A percentile compares a stretch with the other conserved stretches of the same genome.
Evolutionary conservation across 768 basidiomycete species (phyloP).

Genomic region (Russula sp.): DNA sequence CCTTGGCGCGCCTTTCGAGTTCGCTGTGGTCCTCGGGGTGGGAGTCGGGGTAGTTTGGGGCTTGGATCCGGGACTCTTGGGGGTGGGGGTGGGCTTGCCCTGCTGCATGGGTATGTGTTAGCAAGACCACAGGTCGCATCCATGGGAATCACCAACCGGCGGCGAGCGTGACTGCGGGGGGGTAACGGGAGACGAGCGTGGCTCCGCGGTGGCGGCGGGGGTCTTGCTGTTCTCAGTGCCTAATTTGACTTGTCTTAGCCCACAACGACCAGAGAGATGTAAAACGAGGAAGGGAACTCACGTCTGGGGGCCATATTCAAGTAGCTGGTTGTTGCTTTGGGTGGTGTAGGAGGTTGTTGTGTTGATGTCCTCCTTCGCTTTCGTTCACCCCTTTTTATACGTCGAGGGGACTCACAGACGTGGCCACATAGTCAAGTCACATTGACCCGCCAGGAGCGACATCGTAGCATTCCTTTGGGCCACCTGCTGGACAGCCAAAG

Average conservation of each 20-base stretch:
- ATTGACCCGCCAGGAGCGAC: not conserved
- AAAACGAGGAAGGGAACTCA: not conserved
- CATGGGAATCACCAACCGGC: not conserved
- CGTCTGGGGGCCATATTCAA: slow-evolving; percentile 10
- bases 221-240: not conserved
- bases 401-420: not conserved
- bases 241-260: not conserved
- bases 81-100: not conserved
- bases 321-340: slow-evolving; percentile 1
- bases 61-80: not conserved
- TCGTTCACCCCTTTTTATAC: slow-evolving; percentile 2
- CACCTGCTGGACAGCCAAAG: slow-evolving; percentile 2
- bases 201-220: not conserved
- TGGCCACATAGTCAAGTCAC: not conserved
- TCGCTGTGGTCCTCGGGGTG: not conserved
- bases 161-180: no score
- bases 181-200: no score
- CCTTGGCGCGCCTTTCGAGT: not conserved
- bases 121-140: not conserved
- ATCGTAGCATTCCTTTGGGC: not conserved
- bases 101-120: not conserved
- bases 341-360: slow-evolving; percentile 5
- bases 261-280: not conserved
- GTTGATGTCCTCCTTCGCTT: slow-evolving; percentile 1
- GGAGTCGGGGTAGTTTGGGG: not conserved